Percentiles rank a stretch among this genome's conserved stretches.
phyloP scores from a whole-genome alignment of 345 rosid genomes.

The Jatropha curcas region DNA sequence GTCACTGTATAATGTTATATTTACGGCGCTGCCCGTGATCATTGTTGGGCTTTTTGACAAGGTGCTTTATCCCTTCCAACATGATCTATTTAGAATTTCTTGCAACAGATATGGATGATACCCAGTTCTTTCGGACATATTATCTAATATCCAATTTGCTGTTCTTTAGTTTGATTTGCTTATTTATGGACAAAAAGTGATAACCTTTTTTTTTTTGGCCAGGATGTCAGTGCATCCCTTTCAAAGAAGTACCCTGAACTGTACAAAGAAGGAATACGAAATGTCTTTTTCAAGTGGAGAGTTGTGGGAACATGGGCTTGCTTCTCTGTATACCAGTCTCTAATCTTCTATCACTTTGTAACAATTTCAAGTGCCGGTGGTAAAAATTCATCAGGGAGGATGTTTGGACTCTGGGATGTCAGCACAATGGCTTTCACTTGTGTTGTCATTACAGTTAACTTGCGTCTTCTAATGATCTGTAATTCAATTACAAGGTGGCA shows the following conservation, averaged over 20 bases:
- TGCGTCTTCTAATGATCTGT: conserved; percentile 93
- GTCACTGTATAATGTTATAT: conserved; percentile 86
- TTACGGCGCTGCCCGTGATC: conserved; percentile 92
- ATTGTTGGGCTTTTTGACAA: conserved; percentile 93
- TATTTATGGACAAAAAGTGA: background rate
- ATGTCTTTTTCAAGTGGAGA: conserved; percentile 88
- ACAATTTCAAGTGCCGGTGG: conserved; percentile 57
- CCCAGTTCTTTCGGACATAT: background rate
- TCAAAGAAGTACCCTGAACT: conserved; percentile 96
- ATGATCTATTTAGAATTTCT: conserved; percentile 2
- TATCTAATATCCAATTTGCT: background rate
- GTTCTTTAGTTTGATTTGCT: background rate
- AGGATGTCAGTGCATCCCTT: conserved; percentile 95
- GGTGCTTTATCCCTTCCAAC: conserved; percentile 45
- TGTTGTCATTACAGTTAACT: conserved; percentile 86
- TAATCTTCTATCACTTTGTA: conserved; percentile 70
- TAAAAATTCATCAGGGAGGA: conserved; percentile 70
- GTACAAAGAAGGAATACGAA: conserved; percentile 84
- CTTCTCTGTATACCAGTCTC: conserved; percentile 88
- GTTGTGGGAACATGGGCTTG: conserved; percentile 87
- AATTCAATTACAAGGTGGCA: conserved; percentile 95
- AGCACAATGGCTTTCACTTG: conserved; percentile 98
- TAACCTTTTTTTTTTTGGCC: conserved; percentile 23
- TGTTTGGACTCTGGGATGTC: conserved; percentile 95
- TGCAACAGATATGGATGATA: background rate